Percentiles rank a stretch among this genome's conserved stretches.
These are phyloP conservation scores for Lepidium aucheri DNA, from an alignment of 345 rosid species.

Conservation along the genomic window DNA sequence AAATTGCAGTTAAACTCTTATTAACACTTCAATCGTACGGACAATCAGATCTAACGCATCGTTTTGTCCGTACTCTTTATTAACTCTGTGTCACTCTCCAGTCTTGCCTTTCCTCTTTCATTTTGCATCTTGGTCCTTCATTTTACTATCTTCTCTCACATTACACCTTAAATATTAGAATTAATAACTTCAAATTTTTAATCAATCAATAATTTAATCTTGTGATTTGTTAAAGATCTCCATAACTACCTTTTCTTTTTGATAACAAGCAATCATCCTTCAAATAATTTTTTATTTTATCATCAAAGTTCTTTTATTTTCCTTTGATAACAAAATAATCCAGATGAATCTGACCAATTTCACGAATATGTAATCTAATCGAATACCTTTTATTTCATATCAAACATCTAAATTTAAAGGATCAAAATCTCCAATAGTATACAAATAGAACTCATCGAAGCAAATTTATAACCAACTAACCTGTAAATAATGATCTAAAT, in stretches of 20 bases:
- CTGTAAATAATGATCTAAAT: too few relatives aligned
- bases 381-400: too few relatives aligned
- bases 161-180: background rate
- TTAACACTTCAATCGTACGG: constrained; percentile 10
- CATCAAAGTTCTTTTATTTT: too few relatives aligned
- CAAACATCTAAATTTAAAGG: too few relatives aligned
- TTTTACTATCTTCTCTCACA: background rate
- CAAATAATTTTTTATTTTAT: too few relatives aligned
- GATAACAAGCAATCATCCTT: too few relatives aligned
- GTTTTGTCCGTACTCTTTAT: constrained; percentile 19
- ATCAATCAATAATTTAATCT: background rate
- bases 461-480: background rate
- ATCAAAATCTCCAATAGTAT: too few relatives aligned
- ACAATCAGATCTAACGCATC: background rate
- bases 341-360: too few relatives aligned
- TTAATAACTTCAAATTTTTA: background rate
- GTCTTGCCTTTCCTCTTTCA: background rate
- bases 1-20: background rate
- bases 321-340: too few relatives aligned
- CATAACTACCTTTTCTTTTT: background rate
- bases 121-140: constrained; percentile 2
- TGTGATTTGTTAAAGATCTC: background rate
- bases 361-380: too few relatives aligned
- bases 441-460: background rate
- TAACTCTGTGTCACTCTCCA: background rate